Base-by-base conservation (phyloP, 176 grass and related monocot species). In the Carex scoparia region DNA sequence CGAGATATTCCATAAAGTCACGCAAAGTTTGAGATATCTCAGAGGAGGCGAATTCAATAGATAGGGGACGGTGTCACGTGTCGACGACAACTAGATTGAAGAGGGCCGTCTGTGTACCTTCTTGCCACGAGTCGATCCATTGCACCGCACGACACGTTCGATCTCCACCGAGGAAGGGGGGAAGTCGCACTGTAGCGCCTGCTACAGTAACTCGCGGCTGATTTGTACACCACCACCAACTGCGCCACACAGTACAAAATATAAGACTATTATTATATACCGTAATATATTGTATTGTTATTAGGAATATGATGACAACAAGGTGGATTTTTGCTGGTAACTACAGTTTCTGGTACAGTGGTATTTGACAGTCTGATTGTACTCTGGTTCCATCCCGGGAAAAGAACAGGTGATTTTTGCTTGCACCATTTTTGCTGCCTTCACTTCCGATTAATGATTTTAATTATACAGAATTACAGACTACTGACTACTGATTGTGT, bases 161-260 rank as follows among this genome's bases (percentile, higher is more conserved):
- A 87, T 87, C 86, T 87, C 86, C 80, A 65, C 86, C 80, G 58
- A 87, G 86, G 86, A 78, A 87, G 69, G 7, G 65, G 86, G 37
- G 78, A 13, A 6, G 27, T 40, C 38, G 5, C 1, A 40, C 38
- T 37, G 6, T 75, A 37, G 54, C 58, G 67, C 58, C 55, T 87
- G 86, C 86, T 84, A 87, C 86, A 82, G 86, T 1, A 15, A 13
- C 13, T 16, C 57, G 33, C 74, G 74, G 74, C 74, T 23, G 1
- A 32, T 51, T 32, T 35, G 33, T 69, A 42, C 66, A 69, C 28
- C 63, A 75, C 4, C 16, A 75, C 53, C 28, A 58, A 33, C 70
- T 79, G 33, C 49, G 30, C 11, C 32, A 54, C 27, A 12, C 28
- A 78, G 12, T 32, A 32, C 46, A 57, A 56, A 33, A 35, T 67